Percentiles rank a stretch among this genome's conserved stretches.
Conservation (phyloP, 495 filamentous ascomycete species). For the Penicillium lividum region DNA sequence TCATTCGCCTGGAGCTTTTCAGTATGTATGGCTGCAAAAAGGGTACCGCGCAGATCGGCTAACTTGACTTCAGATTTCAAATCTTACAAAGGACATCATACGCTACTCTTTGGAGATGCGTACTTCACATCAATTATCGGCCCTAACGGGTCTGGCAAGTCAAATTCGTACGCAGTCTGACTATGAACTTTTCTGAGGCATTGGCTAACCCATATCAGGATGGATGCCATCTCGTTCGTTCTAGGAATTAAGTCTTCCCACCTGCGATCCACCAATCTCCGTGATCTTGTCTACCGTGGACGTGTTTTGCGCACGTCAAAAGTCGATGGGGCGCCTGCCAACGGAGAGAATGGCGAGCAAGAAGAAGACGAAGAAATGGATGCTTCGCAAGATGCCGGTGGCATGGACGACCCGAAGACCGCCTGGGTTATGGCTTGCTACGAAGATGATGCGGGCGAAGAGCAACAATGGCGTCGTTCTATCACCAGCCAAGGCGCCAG, state of each 20-base stretch:
- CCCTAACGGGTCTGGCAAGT: slow-evolving; percentile 99
- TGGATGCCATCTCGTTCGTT: slow-evolving; percentile 99
- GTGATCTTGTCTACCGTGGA: slow-evolving; percentile 94
- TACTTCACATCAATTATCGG: slow-evolving; percentile 99
- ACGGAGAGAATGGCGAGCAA: slow-evolving; percentile 49
- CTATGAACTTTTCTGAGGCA: background rate
- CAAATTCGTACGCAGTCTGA: slow-evolving; percentile 81
- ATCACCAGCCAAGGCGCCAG: slow-evolving; percentile 87
- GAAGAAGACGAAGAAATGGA: slow-evolving; percentile 38
- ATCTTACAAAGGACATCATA: slow-evolving; percentile 96
- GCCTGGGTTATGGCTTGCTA: slow-evolving; percentile 99
- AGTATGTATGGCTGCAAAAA: slow-evolving; percentile 56
- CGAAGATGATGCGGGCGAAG: slow-evolving; percentile 94
- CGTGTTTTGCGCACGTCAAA: slow-evolving; percentile 89
- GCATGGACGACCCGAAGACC: slow-evolving; percentile 76
- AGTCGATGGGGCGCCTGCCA: slow-evolving; percentile 77
- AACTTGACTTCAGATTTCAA: slow-evolving; percentile 79
- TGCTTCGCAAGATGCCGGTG: slow-evolving; percentile 51
- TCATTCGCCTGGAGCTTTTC: slow-evolving; percentile 90
- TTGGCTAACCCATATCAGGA: slow-evolving; percentile 54
- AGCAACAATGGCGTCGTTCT: slow-evolving; percentile 91
- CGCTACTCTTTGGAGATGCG: slow-evolving; percentile 91
- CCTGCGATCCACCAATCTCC: slow-evolving; percentile 90
- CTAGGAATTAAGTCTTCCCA: slow-evolving; percentile 98
- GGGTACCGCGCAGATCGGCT: slow-evolving; percentile 18